Evolutionary conservation across 1,284 basidiomycete genomes (phyloP), one percentile per base, ranked within the genome.

Genomic region (Trametes pubescens): DNA sequence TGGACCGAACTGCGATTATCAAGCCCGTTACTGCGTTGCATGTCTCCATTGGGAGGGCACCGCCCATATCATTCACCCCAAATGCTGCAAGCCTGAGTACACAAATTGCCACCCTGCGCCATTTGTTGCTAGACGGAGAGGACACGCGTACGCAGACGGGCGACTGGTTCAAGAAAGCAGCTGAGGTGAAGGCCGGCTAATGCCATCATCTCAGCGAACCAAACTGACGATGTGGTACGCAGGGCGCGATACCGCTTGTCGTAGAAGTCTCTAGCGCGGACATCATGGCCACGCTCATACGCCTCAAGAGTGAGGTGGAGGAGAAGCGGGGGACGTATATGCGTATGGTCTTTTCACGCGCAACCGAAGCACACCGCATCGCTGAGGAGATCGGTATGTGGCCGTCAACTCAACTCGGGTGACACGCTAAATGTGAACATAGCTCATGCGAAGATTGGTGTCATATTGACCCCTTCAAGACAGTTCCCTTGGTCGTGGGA

Each of bases 281-380:
- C 71, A 80, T 87, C 64, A 94, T 95, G 80, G 89, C 89, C 0
- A 84, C 87, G 3, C 75, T 98, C 16, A 77, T 97, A 46, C 79
- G 85, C 37, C 77, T 96, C 60, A 94, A 94, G 79, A 79, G 81
- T 18, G 87, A 93, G 65, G 83, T 93, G 21, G 92, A 94, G 61
- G 79, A 80, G 47, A 80, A 79, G 38, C 83, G 84, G 4, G 84
- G 86, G 0, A 82, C 84, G 21, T 76, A 77, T 13, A 82, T 90
- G 76, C 81, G 82, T 55, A 80, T 91, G 80, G 86, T 90, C 2
- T 87, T 95, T 69, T 79, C 85, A 38, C 92, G 93, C 6, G 94
- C 87, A 0, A 81, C 85, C 0, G 94, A 96, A 77, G 85, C 92
- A 4, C 84, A 92, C 76, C 78, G 91, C 35, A 75, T 96, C 49